Evolutionary conservation across 352 stramenopile genomes (phyloP).

Genomic region (Phytophthora syringae): DNA sequence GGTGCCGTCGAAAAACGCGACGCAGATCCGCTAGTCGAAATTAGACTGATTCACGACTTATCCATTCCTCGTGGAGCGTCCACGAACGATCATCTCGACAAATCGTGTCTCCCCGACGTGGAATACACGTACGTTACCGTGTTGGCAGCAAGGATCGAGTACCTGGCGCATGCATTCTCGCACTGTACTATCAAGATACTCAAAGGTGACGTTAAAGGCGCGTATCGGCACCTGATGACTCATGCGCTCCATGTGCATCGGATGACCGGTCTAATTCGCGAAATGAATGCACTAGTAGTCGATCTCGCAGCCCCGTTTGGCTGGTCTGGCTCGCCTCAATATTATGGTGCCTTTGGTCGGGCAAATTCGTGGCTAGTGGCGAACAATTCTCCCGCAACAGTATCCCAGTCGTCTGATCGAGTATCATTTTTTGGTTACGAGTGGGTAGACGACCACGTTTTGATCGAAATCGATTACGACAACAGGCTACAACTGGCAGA

Average conservation of each 20-base stretch:
- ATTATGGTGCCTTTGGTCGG: constrained; percentile 15
- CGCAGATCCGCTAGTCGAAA: neutral
- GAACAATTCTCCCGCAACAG: constrained; percentile 5
- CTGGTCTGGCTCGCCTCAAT: constrained; percentile 13
- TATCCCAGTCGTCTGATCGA: too few species aligned
- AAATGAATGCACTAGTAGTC: constrained; percentile 1
- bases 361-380: constrained; percentile 11
- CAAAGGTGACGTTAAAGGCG: constrained; percentile 22
- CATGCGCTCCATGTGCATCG: constrained; percentile 2
- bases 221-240: constrained; percentile 16
- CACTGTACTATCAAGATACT: neutral
- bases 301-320: too few species aligned
- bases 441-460: constrained; percentile 39
- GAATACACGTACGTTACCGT: constrained; percentile 7
- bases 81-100: constrained; percentile 13
- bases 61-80: constrained; percentile 6
- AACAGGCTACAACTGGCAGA: constrained; percentile 3
- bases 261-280: constrained; percentile 10
- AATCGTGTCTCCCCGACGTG: neutral
- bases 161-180: neutral
- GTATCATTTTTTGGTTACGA: constrained; percentile 35
- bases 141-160: constrained; percentile 3
- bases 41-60: constrained; percentile 12
- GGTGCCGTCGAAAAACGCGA: constrained; percentile 10
- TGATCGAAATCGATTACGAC: constrained; percentile 17